Conservation (phyloP, 192 early-diverging fungal genomes). For the Linnemannia schmuckeri region DNA sequence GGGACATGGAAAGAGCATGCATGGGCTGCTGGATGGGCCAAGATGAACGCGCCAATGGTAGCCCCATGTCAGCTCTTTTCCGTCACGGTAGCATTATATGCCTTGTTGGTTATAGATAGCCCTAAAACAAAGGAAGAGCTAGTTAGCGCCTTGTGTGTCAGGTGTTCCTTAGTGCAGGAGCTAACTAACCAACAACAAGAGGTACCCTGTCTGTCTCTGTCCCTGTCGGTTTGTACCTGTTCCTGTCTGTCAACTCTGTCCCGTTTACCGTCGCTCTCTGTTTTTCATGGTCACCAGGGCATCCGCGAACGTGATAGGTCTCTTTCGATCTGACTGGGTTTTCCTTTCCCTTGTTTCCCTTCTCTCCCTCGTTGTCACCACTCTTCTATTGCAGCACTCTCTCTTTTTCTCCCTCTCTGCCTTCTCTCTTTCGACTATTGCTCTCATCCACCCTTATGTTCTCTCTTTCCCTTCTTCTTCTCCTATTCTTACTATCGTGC, state of each 20-base stretch:
- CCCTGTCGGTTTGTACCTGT: not conserved
- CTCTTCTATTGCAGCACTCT: not conserved
- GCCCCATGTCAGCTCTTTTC: not conserved
- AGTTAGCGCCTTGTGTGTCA: not conserved
- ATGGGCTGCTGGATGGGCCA: not conserved
- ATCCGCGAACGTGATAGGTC: conserved; percentile 9
- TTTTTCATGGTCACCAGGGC: conserved; percentile 9
- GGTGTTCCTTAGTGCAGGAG: not conserved
- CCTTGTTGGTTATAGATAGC: not conserved
- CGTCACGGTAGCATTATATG: not conserved
- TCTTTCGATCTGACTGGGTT: not conserved
- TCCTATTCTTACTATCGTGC: not conserved
- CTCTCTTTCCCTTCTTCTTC: not conserved
- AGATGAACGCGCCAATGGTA: not conserved
- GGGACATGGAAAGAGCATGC: not conserved
- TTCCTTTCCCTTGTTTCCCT: not conserved
- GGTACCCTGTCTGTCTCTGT: not conserved
- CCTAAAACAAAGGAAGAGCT: not conserved
- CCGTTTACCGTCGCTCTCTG: conserved; percentile 1
- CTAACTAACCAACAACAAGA: not conserved
- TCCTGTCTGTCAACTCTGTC: not conserved
- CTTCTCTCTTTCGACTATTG: not conserved
- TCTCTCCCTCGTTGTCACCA: not conserved
- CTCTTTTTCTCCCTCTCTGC: not conserved
- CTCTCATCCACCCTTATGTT: not conserved